Conservation (phyloP, 2,329 filamentous ascomycete genomes). For the Albifimbria verrucaria region DNA sequence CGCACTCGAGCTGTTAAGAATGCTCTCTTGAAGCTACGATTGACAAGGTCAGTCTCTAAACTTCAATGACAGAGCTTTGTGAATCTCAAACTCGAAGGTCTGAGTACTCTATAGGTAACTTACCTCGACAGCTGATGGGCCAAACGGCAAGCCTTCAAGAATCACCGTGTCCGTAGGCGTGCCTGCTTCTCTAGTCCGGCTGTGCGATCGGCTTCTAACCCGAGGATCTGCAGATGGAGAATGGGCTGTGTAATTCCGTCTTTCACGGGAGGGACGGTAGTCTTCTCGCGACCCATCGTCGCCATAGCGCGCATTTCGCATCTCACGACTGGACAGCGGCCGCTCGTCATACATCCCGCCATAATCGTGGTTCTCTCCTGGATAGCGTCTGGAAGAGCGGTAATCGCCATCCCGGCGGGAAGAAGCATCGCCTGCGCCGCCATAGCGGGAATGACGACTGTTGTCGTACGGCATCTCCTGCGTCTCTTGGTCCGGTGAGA, state of each 20-base stretch:
- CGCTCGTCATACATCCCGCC: conserved; percentile 37
- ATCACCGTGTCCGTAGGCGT: conserved; percentile 50
- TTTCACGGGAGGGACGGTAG: conserved; percentile 11
- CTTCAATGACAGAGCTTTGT: no score
- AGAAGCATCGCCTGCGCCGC: conserved; percentile 15
- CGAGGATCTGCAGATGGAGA: conserved; percentile 22
- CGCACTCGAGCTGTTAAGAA: conserved; percentile 30
- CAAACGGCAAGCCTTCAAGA: conserved; percentile 49
- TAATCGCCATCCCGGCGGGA: conserved; percentile 16
- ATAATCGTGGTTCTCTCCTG: conserved; percentile 26
- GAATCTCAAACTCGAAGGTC: no score
- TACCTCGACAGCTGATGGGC: conserved; percentile 50
- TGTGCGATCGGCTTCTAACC: conserved; percentile 30
- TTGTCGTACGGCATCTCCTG: conserved; percentile 18
- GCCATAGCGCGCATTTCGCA: conserved; percentile 17
- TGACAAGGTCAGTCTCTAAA: no score
- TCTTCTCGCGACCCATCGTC: conserved; percentile 14
- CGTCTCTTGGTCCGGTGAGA: conserved; percentile 24
- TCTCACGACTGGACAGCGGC: conserved; percentile 14
- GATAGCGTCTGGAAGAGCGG: conserved; percentile 21
- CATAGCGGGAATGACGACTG: conserved; percentile 22
- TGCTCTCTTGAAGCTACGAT: conserved; percentile 36
- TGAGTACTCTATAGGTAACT: conserved; percentile 24
- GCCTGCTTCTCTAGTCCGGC: conserved; percentile 34
- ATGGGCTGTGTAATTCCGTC: conserved; percentile 10